phyloP scores from a whole-genome alignment of 257 asterid species.

The Solanum raphanifolium region DNA sequence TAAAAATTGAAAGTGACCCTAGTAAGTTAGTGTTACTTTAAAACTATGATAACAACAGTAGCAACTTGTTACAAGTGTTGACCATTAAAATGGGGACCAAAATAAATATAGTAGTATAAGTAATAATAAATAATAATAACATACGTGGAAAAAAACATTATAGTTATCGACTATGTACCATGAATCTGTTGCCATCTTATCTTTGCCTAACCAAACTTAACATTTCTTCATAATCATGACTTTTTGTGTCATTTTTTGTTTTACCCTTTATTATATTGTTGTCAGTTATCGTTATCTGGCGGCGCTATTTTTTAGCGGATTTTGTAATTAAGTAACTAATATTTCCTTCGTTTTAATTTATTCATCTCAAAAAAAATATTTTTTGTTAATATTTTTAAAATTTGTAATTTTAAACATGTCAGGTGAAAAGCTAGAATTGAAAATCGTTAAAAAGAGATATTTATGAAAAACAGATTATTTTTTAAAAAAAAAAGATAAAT shows the following conservation, averaged over 20 bases:
- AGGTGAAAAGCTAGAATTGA: no score
- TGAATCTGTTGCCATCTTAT: conserved; percentile 43
- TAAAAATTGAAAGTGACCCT: neutral
- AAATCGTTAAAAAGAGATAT: no score
- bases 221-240: neutral
- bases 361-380: neutral
- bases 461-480: no score
- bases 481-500: no score
- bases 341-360: neutral
- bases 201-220: conserved; percentile 32
- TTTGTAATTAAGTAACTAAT: neutral
- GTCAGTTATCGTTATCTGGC: conserved; percentile 28
- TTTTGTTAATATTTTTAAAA: no score
- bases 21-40: neutral
- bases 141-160: conserved; percentile 20
- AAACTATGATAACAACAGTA: neutral
- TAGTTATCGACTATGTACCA: conserved; percentile 29
- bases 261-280: neutral
- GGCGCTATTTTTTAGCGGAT: conserved; percentile 12
- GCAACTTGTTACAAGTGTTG: conserved; percentile 13
- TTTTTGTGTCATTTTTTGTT: neutral
- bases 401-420: no score
- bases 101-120: neutral
- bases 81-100: conserved; percentile 14
- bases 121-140: neutral